Evolutionary conservation across 768 basidiomycete genomes (phyloP).

Genomic region (Bullera alba): DNA sequence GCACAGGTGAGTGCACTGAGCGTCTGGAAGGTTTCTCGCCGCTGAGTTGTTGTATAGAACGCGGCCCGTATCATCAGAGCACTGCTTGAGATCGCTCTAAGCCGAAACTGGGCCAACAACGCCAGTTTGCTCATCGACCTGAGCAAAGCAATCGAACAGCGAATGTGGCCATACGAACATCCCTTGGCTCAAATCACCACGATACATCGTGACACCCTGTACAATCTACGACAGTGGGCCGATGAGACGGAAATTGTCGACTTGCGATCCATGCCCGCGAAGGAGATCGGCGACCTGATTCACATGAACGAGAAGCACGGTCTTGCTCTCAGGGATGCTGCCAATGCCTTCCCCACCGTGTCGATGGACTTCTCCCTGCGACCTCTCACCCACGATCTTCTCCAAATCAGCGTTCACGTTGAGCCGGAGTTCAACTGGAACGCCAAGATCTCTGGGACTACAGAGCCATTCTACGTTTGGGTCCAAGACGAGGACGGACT

Average conservation of each 20-base stretch:
- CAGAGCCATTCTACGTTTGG: constrained; percentile 94
- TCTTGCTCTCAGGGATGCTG: constrained; percentile 65
- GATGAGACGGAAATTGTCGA: constrained; percentile 72
- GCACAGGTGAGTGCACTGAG: constrained; percentile 61
- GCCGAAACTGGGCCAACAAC: constrained; percentile 81
- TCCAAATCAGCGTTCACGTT: constrained; percentile 65
- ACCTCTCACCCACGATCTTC: constrained; percentile 75
- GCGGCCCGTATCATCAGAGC: constrained; percentile 90
- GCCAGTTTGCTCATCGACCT: constrained; percentile 74
- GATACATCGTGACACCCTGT: constrained; percentile 68
- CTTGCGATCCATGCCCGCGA: constrained; percentile 60
- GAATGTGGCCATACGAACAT: constrained; percentile 91
- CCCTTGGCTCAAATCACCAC: constrained; percentile 70
- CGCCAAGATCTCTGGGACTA: constrained; percentile 61
- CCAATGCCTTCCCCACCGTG: constrained; percentile 74
- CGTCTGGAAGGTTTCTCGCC: background rate
- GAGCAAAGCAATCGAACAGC: constrained; percentile 86
- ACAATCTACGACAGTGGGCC: constrained; percentile 70
- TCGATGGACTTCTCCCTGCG: constrained; percentile 62
- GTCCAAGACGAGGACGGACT: constrained; percentile 75
- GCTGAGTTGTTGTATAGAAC: constrained; percentile 51
- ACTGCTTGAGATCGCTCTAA: constrained; percentile 86
- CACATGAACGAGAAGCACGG: constrained; percentile 84
- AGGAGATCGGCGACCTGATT: constrained; percentile 67
- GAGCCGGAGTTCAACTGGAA: constrained; percentile 73